Evolutionary conservation across 1,284 basidiomycete species (phyloP), one percentile per base, ranked within the genome.

Genomic region (Fomitopsis schrenkii): DNA sequence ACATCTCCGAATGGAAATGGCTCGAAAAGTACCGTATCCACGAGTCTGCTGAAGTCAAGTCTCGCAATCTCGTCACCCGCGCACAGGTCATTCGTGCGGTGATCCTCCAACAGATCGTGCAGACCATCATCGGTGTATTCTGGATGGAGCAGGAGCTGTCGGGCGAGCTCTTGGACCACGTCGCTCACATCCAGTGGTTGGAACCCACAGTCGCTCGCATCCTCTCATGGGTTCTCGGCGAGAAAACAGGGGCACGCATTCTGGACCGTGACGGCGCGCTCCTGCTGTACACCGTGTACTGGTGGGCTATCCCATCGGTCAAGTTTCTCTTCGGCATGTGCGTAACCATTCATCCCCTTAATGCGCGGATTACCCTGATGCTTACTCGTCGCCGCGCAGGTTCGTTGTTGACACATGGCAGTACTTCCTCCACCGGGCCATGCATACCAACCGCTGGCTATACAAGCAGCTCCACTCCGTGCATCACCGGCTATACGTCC

Each of bases 381-480:
- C 7, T 55, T 33, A 8, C 22, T 59, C 19, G 56, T 46, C 41
- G 38, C 53, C 62, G 50, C 17, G 8, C 66, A 98, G 95, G 80
- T 93, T 97, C 74, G 75, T 97, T 64, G 91, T 99, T 71, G 97
- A 99, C 77, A 95, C 96, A 38, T 98, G 95, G 95, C 95, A 99
- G 77, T 99, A 99, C 77, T 94, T 94, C 77, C 82, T 95, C 44
- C 97, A 99, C 74, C 93, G 97, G 54, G 77, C 81, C 45, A 94
- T 98, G 88, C 97, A 99, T 80, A 79, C 85, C 70, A 95, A 94
- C 80, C 92, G 90, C 62, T 97, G 85, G 74, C 82, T 99, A 40
- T 99, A 98, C 80, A 92, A 88, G 68, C 85, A 93, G 63, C 84
- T 98, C 68, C 97, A 99, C 77, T 95, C 94, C 1, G 90, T 92